These are phyloP conservation scores for Tarenaya hassleriana DNA, from an alignment of 345 rosid genomes.

Conservation along the genomic window DNA sequence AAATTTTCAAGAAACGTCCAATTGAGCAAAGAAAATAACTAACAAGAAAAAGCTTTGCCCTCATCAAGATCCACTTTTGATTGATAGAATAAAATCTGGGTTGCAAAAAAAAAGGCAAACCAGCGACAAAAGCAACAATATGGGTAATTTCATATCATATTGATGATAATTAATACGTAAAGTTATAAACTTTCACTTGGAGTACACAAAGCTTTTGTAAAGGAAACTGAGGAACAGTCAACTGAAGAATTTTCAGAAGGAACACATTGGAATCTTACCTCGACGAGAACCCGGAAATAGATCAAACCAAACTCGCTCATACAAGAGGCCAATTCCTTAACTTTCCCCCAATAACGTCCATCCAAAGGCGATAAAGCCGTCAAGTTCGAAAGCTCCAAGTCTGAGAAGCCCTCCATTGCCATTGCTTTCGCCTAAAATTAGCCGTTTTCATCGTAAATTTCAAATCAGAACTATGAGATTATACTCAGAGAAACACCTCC, in stretches of 20 bases:
- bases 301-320: constrained; percentile 88
- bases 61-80: no score
- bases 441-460: constrained; percentile 6
- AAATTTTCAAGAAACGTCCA: no score
- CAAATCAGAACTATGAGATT: no score
- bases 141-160: no score
- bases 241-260: neutral
- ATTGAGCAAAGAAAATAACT: neutral
- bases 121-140: no score
- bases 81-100: no score
- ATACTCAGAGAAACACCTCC: no score
- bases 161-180: constrained; percentile 2
- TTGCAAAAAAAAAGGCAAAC: no score
- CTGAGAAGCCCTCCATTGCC: constrained; percentile 28
- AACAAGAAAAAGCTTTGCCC: neutral
- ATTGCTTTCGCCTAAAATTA: constrained; percentile 37
- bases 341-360: constrained; percentile 89
- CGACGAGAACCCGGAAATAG: constrained; percentile 71
- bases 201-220: no score
- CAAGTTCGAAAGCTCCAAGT: constrained; percentile 60
- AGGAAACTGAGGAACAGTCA: neutral
- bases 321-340: constrained; percentile 73
- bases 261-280: constrained; percentile 37
- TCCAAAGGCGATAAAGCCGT: constrained; percentile 89
- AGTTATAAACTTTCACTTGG: neutral